Conservation (phyloP, 805 yeast genomes). For the Starmerella bombi region DNA sequence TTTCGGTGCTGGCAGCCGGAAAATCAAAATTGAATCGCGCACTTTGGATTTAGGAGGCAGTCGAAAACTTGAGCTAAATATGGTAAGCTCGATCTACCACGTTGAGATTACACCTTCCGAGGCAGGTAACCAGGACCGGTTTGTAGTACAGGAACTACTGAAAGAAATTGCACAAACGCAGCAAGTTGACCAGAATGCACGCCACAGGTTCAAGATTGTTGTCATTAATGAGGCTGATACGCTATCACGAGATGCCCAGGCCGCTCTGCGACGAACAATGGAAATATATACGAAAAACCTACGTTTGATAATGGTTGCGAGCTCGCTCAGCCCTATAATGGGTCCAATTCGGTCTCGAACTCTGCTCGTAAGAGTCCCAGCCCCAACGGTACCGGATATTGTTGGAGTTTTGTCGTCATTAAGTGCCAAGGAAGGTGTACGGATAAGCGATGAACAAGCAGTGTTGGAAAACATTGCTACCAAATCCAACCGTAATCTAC, state of each 20-base stretch:
- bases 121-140: conserved; percentile 89
- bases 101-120: conserved; percentile 93
- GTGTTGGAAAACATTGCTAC: conserved; percentile 42
- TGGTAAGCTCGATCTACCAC: conserved; percentile 83
- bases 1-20: conserved; percentile 72
- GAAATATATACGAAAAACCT: conserved; percentile 51
- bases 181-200: conserved; percentile 65
- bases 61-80: conserved; percentile 77
- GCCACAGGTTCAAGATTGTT: conserved; percentile 54
- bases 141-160: conserved; percentile 84
- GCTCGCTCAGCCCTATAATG: conserved; percentile 81
- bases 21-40: conserved; percentile 79
- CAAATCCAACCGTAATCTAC: conserved; percentile 53
- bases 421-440: conserved; percentile 41
- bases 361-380: conserved; percentile 69
- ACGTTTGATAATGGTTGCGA: conserved; percentile 71
- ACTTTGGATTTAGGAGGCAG: conserved; percentile 52
- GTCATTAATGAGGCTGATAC: conserved; percentile 92
- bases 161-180: conserved; percentile 93
- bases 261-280: conserved; percentile 85
- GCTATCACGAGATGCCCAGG: conserved; percentile 88
- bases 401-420: conserved; percentile 41
- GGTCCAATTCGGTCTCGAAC: conserved; percentile 93
- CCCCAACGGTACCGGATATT: conserved; percentile 58
- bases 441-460: conserved; percentile 29